Conservation (phyloP, 2,329 filamentous ascomycete species). For the Metarhizium brunneum region DNA sequence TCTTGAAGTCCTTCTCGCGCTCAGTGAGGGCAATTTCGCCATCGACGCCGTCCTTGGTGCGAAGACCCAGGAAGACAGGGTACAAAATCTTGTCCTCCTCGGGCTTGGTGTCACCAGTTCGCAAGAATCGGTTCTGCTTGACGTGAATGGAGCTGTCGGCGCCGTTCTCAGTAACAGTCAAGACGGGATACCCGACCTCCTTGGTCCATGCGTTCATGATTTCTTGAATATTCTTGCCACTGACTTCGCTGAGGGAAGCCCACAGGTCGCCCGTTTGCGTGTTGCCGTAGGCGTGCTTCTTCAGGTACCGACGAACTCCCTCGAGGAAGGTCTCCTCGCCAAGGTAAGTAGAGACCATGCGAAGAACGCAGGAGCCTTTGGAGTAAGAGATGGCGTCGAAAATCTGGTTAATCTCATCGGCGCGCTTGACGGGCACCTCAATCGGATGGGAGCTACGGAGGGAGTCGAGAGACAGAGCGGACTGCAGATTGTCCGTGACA, state of each 20-base stretch:
- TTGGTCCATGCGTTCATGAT: conserved; percentile 98
- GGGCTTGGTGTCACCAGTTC: conserved; percentile 85
- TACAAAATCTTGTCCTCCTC: conserved; percentile 85
- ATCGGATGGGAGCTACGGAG: conserved; percentile 92
- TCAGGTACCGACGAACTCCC: conserved; percentile 81
- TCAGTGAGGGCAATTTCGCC: conserved; percentile 33
- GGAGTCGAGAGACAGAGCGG: conserved; percentile 79
- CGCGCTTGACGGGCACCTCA: conserved; percentile 89
- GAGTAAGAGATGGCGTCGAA: conserved; percentile 97
- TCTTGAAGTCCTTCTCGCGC: conserved; percentile 68
- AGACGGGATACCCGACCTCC: conserved; percentile 86
- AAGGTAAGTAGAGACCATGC: conserved; percentile 94
- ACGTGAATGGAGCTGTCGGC: conserved; percentile 66
- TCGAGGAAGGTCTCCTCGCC: conserved; percentile 91
- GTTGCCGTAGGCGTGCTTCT: conserved; percentile 95
- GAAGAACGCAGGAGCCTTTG: conserved; percentile 89
- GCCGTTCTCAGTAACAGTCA: conserved; percentile 64
- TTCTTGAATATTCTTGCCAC: conserved; percentile 80
- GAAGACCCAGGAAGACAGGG: conserved; percentile 80
- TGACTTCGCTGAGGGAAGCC: conserved; percentile 78
- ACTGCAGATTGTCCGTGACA: conserved; percentile 85
- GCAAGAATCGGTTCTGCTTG: conserved; percentile 91
- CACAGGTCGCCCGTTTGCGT: conserved; percentile 86
- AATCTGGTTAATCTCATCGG: conserved; percentile 95
- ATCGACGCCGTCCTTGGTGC: conserved; percentile 74